Evolutionary conservation across 345 rosid species (phyloP).

Genomic region (Kernera saxatilis): DNA sequence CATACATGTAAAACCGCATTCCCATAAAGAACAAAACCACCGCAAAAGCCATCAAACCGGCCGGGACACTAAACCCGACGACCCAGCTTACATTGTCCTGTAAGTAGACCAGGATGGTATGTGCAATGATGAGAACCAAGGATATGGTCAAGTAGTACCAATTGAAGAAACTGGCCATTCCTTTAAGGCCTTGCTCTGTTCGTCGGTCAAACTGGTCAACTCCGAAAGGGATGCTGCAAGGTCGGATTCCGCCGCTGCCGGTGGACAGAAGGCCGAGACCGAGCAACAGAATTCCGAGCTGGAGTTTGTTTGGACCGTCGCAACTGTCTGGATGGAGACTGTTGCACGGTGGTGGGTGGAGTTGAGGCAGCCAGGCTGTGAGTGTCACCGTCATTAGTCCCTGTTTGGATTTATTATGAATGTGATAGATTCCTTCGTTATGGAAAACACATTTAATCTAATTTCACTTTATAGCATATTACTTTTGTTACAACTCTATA

Average conservation of each 20-base stretch:
- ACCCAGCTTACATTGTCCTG: slow-evolving; percentile 69
- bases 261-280: slow-evolving; percentile 47
- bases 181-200: slow-evolving; percentile 56
- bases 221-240: slow-evolving; percentile 80
- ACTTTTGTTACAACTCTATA: background rate
- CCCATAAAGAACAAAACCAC: slow-evolving; percentile 55
- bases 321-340: slow-evolving; percentile 26
- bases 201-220: slow-evolving; percentile 69
- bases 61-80: slow-evolving; percentile 61
- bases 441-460: background rate
- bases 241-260: slow-evolving; percentile 70
- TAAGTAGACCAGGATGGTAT: slow-evolving; percentile 54
- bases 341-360: slow-evolving; percentile 57
- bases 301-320: slow-evolving; percentile 31
- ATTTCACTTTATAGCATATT: background rate
- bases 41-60: slow-evolving; percentile 48
- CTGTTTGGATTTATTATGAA: slow-evolving; percentile 33
- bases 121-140: slow-evolving; percentile 41
- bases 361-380: slow-evolving; percentile 57
- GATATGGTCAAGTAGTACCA: slow-evolving; percentile 66
- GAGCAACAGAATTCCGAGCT: slow-evolving; percentile 38
- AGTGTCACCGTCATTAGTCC: slow-evolving; percentile 69
- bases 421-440: background rate
- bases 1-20: slow-evolving; percentile 50
- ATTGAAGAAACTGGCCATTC: slow-evolving; percentile 60